A percentile compares a stretch with the other conserved stretches of the same genome.
These are phyloP conservation scores for Stropharia rugosoannulata DNA, from an alignment of 768 basidiomycete species.

Conservation along the genomic window DNA sequence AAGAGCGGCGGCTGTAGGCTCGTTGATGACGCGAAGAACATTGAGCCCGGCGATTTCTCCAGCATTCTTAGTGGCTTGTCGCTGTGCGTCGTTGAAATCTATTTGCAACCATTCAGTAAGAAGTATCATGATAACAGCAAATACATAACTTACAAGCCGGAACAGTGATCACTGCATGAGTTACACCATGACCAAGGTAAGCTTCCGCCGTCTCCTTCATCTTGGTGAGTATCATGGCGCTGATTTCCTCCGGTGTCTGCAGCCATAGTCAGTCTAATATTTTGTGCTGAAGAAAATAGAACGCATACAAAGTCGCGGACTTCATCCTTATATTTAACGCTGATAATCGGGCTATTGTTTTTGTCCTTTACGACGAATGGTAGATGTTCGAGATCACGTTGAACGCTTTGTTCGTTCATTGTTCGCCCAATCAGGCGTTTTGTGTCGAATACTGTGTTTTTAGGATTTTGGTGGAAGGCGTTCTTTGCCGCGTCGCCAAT, in stretches of 20 bases:
- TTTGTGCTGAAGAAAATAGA: background rate
- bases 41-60: conserved; percentile 65
- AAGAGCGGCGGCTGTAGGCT: conserved; percentile 70
- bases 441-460: conserved; percentile 94
- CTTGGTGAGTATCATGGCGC: conserved; percentile 63
- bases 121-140: background rate
- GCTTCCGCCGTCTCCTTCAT: conserved; percentile 75
- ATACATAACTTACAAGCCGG: conserved; percentile 47
- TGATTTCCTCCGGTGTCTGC: conserved; percentile 65
- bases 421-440: conserved; percentile 91
- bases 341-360: conserved; percentile 75
- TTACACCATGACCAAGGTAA: conserved; percentile 63
- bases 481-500: conserved; percentile 96
- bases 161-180: conserved; percentile 56
- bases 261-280: background rate
- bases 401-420: conserved; percentile 73
- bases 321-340: conserved; percentile 62
- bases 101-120: conserved; percentile 20
- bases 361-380: conserved; percentile 77
- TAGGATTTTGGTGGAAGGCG: conserved; percentile 86
- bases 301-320: conserved; percentile 50
- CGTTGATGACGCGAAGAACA: conserved; percentile 67
- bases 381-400: conserved; percentile 85
- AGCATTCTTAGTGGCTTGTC: conserved; percentile 70
- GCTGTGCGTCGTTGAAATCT: conserved; percentile 61